These are phyloP conservation scores for Lachnellula subtilissima DNA, from an alignment of 2,329 filamentous ascomycete genomes.

Conservation along the genomic window DNA sequence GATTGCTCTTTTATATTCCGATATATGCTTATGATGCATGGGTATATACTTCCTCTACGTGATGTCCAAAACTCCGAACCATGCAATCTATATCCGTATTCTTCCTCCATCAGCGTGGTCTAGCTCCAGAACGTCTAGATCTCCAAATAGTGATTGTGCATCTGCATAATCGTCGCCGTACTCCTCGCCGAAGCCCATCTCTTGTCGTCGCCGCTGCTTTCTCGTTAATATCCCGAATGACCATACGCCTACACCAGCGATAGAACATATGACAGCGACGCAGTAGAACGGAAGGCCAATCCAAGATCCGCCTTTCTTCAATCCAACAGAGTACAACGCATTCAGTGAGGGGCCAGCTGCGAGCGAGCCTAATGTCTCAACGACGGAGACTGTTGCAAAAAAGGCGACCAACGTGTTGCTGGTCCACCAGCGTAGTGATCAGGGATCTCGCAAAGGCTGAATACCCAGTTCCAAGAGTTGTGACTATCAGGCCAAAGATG, in stretches of 20 bases:
- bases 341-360: constrained; percentile 22
- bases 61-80: background rate
- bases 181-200: constrained; percentile 9
- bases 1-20: background rate
- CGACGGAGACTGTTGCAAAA: constrained; percentile 26
- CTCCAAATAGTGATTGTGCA: background rate
- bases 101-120: background rate
- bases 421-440: constrained; percentile 24
- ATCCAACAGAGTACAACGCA: constrained; percentile 20
- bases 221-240: constrained; percentile 12
- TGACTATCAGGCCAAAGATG: constrained; percentile 21
- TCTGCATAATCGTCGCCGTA: constrained; percentile 2
- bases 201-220: background rate
- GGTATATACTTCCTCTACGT: background rate
- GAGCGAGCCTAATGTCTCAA: constrained; percentile 24
- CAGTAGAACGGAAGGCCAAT: constrained; percentile 25
- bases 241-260: constrained; percentile 18
- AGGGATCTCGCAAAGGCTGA: constrained; percentile 16
- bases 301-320: constrained; percentile 24
- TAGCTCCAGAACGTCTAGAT: background rate
- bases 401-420: constrained; percentile 24
- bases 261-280: constrained; percentile 12
- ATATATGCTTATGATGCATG: background rate
- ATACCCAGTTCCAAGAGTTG: constrained; percentile 26
- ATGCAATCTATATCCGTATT: background rate